phyloP scores from a whole-genome alignment of 2,329 filamentous ascomycete species.

The Rhytidhysteron rufulum region DNA sequence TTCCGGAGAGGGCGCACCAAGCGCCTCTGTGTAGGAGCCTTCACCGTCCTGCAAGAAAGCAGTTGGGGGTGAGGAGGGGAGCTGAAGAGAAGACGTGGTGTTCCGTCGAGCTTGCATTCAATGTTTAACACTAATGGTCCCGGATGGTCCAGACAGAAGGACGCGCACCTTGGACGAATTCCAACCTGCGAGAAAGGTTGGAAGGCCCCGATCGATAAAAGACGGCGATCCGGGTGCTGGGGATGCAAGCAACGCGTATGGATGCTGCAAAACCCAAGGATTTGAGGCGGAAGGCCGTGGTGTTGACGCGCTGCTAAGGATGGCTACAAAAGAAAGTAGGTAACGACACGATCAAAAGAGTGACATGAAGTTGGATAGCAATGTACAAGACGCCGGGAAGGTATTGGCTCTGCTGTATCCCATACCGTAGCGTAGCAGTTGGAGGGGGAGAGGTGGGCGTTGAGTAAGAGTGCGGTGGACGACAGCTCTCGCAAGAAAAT shows the following conservation, averaged over 20 bases:
- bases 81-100: slow-evolving; percentile 27
- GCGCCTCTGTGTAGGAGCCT: slow-evolving; percentile 21
- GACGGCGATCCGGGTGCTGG: slow-evolving; percentile 8
- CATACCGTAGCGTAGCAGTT: slow-evolving; percentile 26
- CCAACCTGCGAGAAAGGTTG: slow-evolving; percentile 16
- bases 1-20: slow-evolving; percentile 26
- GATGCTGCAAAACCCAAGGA: slow-evolving; percentile 10
- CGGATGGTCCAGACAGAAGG: slow-evolving; percentile 12
- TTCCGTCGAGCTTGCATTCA: slow-evolving; percentile 39
- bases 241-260: slow-evolving; percentile 17
- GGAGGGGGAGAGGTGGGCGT: slow-evolving; percentile 14
- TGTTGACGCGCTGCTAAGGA: slow-evolving; percentile 27
- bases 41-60: slow-evolving; percentile 21
- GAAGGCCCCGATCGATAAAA: slow-evolving; percentile 8
- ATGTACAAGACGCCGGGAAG: slow-evolving; percentile 11
- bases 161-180: slow-evolving; percentile 19
- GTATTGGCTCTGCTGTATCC: slow-evolving; percentile 25
- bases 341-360: slow-evolving; percentile 31
- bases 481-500: background rate
- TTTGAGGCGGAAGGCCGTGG: slow-evolving; percentile 14
- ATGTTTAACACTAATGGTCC: no score
- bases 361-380: slow-evolving; percentile 31
- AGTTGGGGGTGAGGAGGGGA: slow-evolving; percentile 33
- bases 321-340: slow-evolving; percentile 33
- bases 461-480: background rate